phyloP scores from a whole-genome alignment of 2,329 filamentous ascomycete species.

The Westerdykella aurantiaca region DNA sequence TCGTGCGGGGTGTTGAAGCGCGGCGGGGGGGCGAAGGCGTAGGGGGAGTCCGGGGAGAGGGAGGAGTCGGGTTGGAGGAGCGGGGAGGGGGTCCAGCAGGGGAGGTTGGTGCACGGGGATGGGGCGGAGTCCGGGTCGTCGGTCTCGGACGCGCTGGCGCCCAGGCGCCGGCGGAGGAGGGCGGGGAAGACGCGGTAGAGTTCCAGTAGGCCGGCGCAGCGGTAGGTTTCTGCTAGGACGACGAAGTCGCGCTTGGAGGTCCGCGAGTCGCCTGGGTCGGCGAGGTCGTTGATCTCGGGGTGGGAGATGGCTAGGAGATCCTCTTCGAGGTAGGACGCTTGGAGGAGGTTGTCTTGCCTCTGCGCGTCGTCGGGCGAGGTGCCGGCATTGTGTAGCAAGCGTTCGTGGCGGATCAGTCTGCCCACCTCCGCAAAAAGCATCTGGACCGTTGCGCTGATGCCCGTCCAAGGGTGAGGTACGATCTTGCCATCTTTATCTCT shows the following conservation, averaged over 20 bases:
- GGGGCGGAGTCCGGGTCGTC: too few species aligned
- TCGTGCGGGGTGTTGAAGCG: slow-evolving; percentile 32
- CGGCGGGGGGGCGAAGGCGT: slow-evolving; percentile 29
- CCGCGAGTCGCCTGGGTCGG: slow-evolving; percentile 48
- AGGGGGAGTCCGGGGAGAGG: slow-evolving; percentile 21
- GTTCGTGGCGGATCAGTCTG: slow-evolving; percentile 38
- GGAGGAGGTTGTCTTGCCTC: slow-evolving; percentile 33
- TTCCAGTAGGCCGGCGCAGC: slow-evolving; percentile 49
- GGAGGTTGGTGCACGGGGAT: slow-evolving; percentile 21
- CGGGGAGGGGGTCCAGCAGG: slow-evolving; percentile 14
- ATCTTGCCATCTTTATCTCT: slow-evolving; percentile 36
- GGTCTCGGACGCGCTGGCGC: too few species aligned
- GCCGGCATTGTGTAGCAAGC: slow-evolving; percentile 24
- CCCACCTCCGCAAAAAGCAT: slow-evolving; percentile 45
- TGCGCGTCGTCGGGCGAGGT: slow-evolving; percentile 18
- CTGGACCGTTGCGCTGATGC: slow-evolving; percentile 41
- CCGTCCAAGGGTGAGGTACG: slow-evolving; percentile 48
- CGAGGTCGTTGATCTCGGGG: slow-evolving; percentile 44
- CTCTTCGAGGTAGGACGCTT: slow-evolving; percentile 43
- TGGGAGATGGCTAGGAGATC: slow-evolving; percentile 44
- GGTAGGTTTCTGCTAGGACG: slow-evolving; percentile 49
- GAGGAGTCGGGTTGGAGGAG: too few species aligned
- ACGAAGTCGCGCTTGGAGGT: slow-evolving; percentile 51
- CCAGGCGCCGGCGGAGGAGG: slow-evolving; percentile 43
- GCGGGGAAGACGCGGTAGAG: slow-evolving; percentile 52